These are phyloP conservation scores for Taphrina sp. DNA, from an alignment of 1,139 yeast genomes.

Conservation along the genomic window DNA sequence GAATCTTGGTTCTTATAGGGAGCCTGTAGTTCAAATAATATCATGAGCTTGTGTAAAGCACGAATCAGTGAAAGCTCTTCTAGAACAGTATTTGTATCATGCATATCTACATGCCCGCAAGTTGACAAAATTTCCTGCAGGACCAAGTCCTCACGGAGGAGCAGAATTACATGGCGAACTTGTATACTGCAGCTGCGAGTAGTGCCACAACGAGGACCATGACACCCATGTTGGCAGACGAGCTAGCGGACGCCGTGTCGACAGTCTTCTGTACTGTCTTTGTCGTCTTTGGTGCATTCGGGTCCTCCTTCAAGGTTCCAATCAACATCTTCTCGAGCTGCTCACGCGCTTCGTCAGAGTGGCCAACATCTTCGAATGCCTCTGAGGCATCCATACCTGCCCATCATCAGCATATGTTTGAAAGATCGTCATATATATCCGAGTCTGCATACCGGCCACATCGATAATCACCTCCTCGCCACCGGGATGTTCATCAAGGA, in stretches of 20 bases:
- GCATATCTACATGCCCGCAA: too few species aligned
- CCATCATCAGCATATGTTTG: too few species aligned
- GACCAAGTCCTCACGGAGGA: too few species aligned
- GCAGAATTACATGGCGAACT: constrained; percentile 30
- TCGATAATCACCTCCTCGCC: constrained; percentile 96
- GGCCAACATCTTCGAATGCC: constrained; percentile 95
- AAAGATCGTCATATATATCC: not conserved
- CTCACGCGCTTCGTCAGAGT: constrained; percentile 91
- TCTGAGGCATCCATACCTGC: constrained; percentile 73
- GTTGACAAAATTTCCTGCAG: too few species aligned
- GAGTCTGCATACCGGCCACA: constrained; percentile 71
- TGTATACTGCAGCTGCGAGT: constrained; percentile 27
- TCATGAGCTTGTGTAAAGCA: too few species aligned
- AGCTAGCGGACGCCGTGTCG: constrained; percentile 6
- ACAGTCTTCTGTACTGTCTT: constrained; percentile 6
- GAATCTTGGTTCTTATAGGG: too few species aligned
- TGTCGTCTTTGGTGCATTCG: constrained; percentile 26
- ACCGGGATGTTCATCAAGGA: constrained; percentile 97
- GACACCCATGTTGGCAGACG: constrained; percentile 26
- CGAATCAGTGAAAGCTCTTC: too few species aligned
- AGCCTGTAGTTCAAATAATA: too few species aligned
- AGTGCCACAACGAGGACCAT: constrained; percentile 24
- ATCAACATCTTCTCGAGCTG: constrained; percentile 64
- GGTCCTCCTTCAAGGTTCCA: constrained; percentile 54
- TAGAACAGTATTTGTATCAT: too few species aligned